phyloP scores from a whole-genome alignment of 768 basidiomycete species.

The Russula ochroleuca region DNA sequence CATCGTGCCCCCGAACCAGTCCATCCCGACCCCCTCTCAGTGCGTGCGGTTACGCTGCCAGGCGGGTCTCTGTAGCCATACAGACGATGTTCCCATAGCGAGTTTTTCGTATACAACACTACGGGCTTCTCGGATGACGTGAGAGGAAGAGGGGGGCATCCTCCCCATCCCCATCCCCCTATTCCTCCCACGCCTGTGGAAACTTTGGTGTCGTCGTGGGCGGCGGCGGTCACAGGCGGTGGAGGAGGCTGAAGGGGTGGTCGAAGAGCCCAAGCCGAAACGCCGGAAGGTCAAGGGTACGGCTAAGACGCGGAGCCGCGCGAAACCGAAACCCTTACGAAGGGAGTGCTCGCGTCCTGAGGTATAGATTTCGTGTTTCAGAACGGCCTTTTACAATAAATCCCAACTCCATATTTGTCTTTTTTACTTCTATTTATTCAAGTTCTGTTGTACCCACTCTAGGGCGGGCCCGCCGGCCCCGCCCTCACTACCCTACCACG shows the following conservation, averaged over 20 bases:
- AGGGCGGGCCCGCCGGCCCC: no score
- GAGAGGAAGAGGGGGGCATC: background rate
- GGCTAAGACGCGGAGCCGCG: constrained; percentile 4
- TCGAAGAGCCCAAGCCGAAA: constrained; percentile 12
- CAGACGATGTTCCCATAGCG: constrained; percentile 28
- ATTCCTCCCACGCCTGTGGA: background rate
- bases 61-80: constrained; percentile 7
- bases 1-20: constrained; percentile 10
- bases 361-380: constrained; percentile 1
- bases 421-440: background rate
- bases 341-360: constrained; percentile 16
- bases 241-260: background rate
- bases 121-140: constrained; percentile 10
- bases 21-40: constrained; percentile 30
- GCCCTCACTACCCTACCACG: background rate
- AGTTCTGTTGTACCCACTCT: background rate
- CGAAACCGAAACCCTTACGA: constrained; percentile 2
- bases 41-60: constrained; percentile 27
- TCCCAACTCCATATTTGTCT: no score
- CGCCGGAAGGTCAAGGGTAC: constrained; percentile 2
- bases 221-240: no score
- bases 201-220: background rate
- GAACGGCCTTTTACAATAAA: background rate
- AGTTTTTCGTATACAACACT: constrained; percentile 25
- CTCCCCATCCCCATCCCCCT: background rate